Conservation (phyloP, 1,284 basidiomycete genomes). For the Sporisorium sorghi region DNA sequence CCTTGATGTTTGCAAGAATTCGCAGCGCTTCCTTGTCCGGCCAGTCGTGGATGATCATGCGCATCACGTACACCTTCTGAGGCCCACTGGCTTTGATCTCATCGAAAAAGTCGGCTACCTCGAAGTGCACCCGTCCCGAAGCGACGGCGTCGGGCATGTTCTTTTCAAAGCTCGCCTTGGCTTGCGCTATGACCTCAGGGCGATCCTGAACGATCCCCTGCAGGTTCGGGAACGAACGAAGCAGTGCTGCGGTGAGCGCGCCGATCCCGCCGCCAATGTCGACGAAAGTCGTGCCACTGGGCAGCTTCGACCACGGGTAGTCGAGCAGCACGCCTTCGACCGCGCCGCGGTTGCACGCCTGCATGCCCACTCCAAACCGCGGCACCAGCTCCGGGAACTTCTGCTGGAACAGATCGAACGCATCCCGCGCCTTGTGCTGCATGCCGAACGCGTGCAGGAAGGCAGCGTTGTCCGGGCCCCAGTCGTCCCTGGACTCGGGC, state of each 20-base stretch:
- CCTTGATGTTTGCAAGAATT: constrained; percentile 32
- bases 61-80: constrained; percentile 34
- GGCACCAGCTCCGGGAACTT: constrained; percentile 3
- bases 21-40: constrained; percentile 12
- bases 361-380: constrained; percentile 24
- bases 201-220: constrained; percentile 29
- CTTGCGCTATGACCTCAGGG: constrained; percentile 17
- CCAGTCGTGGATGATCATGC: constrained; percentile 37
- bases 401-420: constrained; percentile 17
- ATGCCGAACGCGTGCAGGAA: constrained; percentile 17
- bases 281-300: constrained; percentile 17
- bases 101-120: constrained; percentile 28
- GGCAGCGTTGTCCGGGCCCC: constrained; percentile 14
- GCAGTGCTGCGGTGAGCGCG: constrained; percentile 8
- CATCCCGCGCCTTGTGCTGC: constrained; percentile 12
- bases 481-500: constrained; percentile 10
- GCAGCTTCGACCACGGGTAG: constrained; percentile 28
- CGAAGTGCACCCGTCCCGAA: constrained; percentile 28
- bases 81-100: constrained; percentile 6
- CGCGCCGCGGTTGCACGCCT: constrained; percentile 16
- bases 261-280: constrained; percentile 42
- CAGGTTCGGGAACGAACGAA: constrained; percentile 18
- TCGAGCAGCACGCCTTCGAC: constrained; percentile 25
- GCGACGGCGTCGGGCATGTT: constrained; percentile 31
- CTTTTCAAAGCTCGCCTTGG: constrained; percentile 27